phyloP scores from a whole-genome alignment of 1,284 basidiomycete genomes.

The Mycosarcoma maydis region DNA sequence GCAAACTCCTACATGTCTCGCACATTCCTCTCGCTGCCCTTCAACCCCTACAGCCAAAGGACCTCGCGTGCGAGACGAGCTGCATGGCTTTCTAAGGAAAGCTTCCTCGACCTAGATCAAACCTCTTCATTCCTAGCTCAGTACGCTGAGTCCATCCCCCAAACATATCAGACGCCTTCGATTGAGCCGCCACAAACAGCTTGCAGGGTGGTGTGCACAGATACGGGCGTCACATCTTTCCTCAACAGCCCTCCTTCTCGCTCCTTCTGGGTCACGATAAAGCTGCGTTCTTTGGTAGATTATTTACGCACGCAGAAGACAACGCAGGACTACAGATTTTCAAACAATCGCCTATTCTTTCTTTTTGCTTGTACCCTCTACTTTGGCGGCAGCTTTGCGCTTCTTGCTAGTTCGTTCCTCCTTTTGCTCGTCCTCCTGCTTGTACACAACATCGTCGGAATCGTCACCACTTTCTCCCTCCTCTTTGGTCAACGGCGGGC shows the following conservation, averaged over 20 bases:
- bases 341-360: constrained; percentile 9
- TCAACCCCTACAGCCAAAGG: constrained; percentile 3
- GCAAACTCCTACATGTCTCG: not conserved
- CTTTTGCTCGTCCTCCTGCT: constrained; percentile 35
- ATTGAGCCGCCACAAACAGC: constrained; percentile 47
- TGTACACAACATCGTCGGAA: constrained; percentile 30
- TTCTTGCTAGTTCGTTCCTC: constrained; percentile 22
- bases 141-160: constrained; percentile 9
- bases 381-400: constrained; percentile 13
- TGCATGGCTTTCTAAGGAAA: not conserved
- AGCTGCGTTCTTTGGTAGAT: too few relatives aligned
- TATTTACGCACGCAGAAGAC: too few relatives aligned
- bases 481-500: constrained; percentile 9
- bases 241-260: too few relatives aligned
- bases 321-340: not conserved
- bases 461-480: constrained; percentile 27
- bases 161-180: constrained; percentile 34
- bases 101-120: constrained; percentile 13
- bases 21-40: constrained; percentile 7
- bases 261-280: too few relatives aligned
- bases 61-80: not conserved
- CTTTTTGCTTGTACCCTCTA: constrained; percentile 23
- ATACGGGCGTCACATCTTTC: constrained; percentile 51
- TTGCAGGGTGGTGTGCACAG: constrained; percentile 46
- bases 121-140: not conserved